Conservation (phyloP, 306 rosid species). For the Castanea mollissima region DNA sequence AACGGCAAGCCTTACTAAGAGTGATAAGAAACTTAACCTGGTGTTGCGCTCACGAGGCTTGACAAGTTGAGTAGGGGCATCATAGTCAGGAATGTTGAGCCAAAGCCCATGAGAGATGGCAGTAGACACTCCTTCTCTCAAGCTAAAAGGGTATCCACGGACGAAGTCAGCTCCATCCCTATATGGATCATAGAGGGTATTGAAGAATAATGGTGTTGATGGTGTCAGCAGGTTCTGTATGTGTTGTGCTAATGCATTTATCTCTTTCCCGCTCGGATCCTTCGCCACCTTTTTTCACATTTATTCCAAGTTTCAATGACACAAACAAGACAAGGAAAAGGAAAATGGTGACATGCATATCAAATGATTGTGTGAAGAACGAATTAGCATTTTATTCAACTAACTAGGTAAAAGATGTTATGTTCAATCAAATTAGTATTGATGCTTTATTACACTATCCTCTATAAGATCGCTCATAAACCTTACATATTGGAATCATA, state of each 20-base stretch:
- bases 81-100: conserved; percentile 77
- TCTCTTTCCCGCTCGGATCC: conserved; percentile 40
- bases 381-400: too few relatives aligned
- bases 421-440: too few relatives aligned
- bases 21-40: conserved; percentile 15
- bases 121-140: conserved; percentile 66
- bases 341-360: too few relatives aligned
- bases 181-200: conserved; percentile 36
- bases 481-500: too few relatives aligned
- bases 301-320: background rate
- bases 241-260: conserved; percentile 46
- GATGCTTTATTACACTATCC: too few relatives aligned
- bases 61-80: conserved; percentile 48
- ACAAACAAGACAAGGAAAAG: background rate
- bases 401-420: too few relatives aligned
- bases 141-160: conserved; percentile 71
- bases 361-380: too few relatives aligned
- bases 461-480: too few relatives aligned
- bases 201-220: conserved; percentile 43
- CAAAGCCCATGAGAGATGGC: conserved; percentile 75
- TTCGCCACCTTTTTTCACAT: conserved; percentile 39
- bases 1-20: too few relatives aligned
- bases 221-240: conserved; percentile 42
- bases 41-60: conserved; percentile 55
- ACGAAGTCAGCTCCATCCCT: conserved; percentile 67